Evolutionary conservation across 2,329 filamentous ascomycete genomes (phyloP).

Genomic region (Colletotrichum lentis): DNA sequence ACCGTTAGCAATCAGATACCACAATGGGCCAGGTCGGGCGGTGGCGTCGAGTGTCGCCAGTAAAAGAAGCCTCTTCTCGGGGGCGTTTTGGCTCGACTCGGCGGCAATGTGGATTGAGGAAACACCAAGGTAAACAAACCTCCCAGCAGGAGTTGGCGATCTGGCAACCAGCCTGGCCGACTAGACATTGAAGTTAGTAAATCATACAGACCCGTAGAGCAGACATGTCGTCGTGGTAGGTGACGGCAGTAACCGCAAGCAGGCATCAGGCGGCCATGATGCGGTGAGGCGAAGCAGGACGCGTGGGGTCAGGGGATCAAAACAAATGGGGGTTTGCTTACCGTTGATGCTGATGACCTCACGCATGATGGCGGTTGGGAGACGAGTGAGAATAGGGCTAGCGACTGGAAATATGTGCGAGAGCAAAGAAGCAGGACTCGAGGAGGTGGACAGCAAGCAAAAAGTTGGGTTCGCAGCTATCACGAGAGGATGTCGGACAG

Average conservation of each 20-base stretch:
- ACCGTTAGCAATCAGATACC: slow-evolving; percentile 4
- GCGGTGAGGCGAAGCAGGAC: slow-evolving; percentile 57
- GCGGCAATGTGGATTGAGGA: slow-evolving; percentile 4
- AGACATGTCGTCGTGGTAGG: slow-evolving; percentile 37
- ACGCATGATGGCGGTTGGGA: slow-evolving; percentile 77
- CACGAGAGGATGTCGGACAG: slow-evolving; percentile 35
- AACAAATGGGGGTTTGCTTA: slow-evolving; percentile 59
- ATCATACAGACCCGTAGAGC: slow-evolving; percentile 24
- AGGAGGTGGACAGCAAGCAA: slow-evolving; percentile 26
- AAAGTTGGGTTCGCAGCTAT: slow-evolving; percentile 37
- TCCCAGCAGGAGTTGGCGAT: slow-evolving; percentile 99
- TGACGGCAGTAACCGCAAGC: slow-evolving; percentile 35
- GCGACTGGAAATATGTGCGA: slow-evolving; percentile 38
- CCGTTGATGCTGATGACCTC: slow-evolving; percentile 99
- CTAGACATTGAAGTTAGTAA: slow-evolving; percentile 68
- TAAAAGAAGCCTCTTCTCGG: not conserved
- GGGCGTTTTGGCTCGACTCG: slow-evolving; percentile 3
- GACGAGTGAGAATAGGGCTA: slow-evolving; percentile 34
- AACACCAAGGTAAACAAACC: slow-evolving; percentile 68
- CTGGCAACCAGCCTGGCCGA: slow-evolving; percentile 99
- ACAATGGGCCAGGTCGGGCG: not conserved
- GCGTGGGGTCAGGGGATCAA: slow-evolving; percentile 48
- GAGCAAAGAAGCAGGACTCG: slow-evolving; percentile 24
- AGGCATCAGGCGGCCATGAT: slow-evolving; percentile 44
- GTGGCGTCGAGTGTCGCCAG: not conserved